Conservation (phyloP, 345 rosid genomes). For the Gossypium arboreum region DNA sequence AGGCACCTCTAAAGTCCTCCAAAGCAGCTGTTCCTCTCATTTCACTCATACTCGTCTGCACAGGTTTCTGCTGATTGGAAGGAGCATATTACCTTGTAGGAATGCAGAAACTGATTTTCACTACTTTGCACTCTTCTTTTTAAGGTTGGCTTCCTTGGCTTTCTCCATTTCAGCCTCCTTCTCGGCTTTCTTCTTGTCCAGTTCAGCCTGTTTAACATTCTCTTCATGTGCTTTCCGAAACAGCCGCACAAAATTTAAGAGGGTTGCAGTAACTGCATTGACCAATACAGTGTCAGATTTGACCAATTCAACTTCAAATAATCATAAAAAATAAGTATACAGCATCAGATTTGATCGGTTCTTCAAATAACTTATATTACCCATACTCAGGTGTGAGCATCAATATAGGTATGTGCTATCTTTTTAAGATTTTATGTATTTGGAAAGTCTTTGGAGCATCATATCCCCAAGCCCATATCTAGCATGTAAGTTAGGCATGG, state of each 20-base stretch:
- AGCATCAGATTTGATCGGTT: neutral
- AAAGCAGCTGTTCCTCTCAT: conserved; percentile 20
- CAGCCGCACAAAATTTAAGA: conserved; percentile 75
- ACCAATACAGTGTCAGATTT: conserved; percentile 9
- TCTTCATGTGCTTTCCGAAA: conserved; percentile 96
- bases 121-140: conserved; percentile 53
- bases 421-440: neutral
- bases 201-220: conserved; percentile 78
- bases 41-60: conserved; percentile 6
- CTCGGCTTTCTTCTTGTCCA: conserved; percentile 87
- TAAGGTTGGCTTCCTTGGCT: conserved; percentile 61
- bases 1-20: conserved; percentile 22
- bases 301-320: conserved; percentile 15
- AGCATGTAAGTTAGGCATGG: neutral
- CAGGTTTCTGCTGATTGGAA: conserved; percentile 21
- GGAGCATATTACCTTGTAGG: conserved; percentile 21
- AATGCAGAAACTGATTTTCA: conserved; percentile 23
- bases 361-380: neutral
- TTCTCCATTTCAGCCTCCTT: conserved; percentile 95
- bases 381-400: neutral
- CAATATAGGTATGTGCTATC: neutral
- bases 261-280: conserved; percentile 79
- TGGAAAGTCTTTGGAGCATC: neutral
- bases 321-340: neutral
- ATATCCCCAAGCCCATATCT: neutral